A percentile compares a stretch with the other conserved stretches of the same genome.
phyloP scores from a whole-genome alignment of 108 stramenopile genomes.

The Hondaea fermentalgiana region DNA sequence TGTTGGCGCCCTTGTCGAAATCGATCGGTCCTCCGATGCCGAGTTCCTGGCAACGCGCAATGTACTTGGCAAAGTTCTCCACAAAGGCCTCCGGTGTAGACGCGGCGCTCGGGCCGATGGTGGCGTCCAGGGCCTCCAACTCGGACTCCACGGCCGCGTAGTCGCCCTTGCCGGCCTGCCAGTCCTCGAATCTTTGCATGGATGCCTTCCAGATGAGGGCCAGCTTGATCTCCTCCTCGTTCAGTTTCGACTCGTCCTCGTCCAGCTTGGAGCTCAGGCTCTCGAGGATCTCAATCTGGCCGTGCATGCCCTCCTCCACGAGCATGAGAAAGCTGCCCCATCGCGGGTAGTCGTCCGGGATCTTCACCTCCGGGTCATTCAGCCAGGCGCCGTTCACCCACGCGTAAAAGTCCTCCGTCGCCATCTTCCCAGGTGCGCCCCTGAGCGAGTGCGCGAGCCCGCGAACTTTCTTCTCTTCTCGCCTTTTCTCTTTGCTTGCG shows the following conservation, averaged over 20 bases:
- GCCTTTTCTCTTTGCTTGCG: too few species aligned
- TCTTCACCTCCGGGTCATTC: not conserved
- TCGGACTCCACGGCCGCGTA: not conserved
- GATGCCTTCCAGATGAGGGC: not conserved
- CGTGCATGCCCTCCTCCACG: not conserved
- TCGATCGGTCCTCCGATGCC: not conserved
- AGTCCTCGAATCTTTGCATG: not conserved
- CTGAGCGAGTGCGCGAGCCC: too few species aligned
- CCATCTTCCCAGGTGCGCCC: not conserved
- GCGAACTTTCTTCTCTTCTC: too few species aligned
- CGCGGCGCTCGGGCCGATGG: not conserved
- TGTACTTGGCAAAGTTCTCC: not conserved
- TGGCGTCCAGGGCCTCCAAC: not conserved
- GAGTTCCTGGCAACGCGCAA: not conserved
- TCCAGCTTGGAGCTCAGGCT: not conserved
- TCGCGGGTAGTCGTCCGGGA: conserved; percentile 6
- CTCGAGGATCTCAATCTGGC: not conserved
- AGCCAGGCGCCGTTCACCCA: conserved; percentile 8
- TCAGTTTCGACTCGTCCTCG: not conserved
- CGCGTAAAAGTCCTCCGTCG: not conserved
- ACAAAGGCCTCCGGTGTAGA: not conserved
- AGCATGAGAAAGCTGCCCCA: not conserved
- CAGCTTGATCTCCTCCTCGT: not conserved
- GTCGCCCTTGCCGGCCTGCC: not conserved
- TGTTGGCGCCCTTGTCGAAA: not conserved